Percentiles rank a stretch among this genome's conserved stretches.
Conservation (phyloP, 2,329 filamentous ascomycete genomes). For the Microdochium paspali region DNA sequence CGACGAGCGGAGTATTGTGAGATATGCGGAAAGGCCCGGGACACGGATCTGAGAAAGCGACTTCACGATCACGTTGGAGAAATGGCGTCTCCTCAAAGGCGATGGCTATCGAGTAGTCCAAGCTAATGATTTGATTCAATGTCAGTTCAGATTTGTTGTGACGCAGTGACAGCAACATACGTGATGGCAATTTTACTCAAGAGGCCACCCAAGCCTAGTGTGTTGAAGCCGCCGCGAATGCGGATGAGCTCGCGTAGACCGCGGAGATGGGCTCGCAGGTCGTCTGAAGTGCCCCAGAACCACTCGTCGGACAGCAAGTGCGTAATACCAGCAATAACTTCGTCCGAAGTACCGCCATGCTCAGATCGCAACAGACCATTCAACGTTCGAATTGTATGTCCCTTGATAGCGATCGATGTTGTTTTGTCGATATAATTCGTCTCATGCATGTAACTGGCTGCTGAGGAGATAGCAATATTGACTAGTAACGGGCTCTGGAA, state of each 20-base stretch:
- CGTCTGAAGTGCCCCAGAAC: conserved; percentile 3
- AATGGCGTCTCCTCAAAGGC: conserved; percentile 33
- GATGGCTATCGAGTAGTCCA: conserved; percentile 26
- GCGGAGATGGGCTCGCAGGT: conserved; percentile 2
- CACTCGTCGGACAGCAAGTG: conserved; percentile 4
- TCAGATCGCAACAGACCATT: conserved; percentile 3
- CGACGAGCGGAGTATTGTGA: conserved; percentile 38
- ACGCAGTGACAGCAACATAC: conserved; percentile 31
- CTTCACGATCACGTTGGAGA: conserved; percentile 29
- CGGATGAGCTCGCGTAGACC: conserved; percentile 2
- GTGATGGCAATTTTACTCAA: conserved; percentile 4
- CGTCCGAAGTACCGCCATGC: not conserved
- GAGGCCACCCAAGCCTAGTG: conserved; percentile 2
- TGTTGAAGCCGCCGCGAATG: conserved; percentile 3
- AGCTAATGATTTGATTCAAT: not conserved
- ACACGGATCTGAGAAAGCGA: conserved; percentile 28
- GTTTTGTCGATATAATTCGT: conserved; percentile 4
- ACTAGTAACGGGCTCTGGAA: conserved; percentile 4
- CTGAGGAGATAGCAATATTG: conserved; percentile 4
- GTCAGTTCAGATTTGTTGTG: conserved; percentile 5
- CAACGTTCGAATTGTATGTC: conserved; percentile 3
- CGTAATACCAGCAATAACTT: conserved; percentile 2
- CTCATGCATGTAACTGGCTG: conserved; percentile 3
- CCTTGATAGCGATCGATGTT: conserved; percentile 3
- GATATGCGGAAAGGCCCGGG: conserved; percentile 29